Evolutionary conservation across 2,329 filamentous ascomycete genomes (phyloP).

Genomic region (Apiospora arundinis): DNA sequence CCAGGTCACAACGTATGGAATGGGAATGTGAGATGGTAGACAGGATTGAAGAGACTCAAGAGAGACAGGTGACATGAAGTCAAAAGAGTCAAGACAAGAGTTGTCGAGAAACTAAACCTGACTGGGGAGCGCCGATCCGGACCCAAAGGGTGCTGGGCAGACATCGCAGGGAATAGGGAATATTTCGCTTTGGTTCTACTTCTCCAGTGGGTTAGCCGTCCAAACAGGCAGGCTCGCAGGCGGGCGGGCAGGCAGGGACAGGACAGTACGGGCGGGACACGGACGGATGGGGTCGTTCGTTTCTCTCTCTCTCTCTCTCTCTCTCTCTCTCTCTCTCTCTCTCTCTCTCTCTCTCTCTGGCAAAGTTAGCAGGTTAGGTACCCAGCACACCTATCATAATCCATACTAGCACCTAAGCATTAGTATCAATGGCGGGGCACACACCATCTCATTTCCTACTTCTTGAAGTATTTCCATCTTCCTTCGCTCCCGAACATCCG

Average conservation of each 20-base stretch:
- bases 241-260: neutral
- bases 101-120: conserved; percentile 15
- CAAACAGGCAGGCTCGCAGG: no score
- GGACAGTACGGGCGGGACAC: neutral
- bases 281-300: conserved; percentile 5
- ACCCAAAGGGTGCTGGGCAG: neutral
- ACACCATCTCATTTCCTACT: conserved; percentile 14
- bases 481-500: neutral
- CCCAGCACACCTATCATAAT: no score
- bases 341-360: no score
- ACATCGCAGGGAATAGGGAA: conserved; percentile 15
- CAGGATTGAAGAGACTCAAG: conserved; percentile 5
- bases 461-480: neutral
- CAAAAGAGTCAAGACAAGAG: neutral
- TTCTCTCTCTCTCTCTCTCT: neutral
- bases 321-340: neutral
- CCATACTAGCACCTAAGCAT: neutral
- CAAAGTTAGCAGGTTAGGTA: no score
- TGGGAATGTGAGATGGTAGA: neutral
- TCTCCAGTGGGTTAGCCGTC: neutral
- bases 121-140: conserved; percentile 7
- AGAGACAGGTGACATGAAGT: conserved; percentile 13
- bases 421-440: conserved; percentile 2
- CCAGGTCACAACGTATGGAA: neutral
- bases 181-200: conserved; percentile 4